Percentiles rank a stretch among this genome's conserved stretches.
These are phyloP conservation scores for Peterozyma toletana DNA, from an alignment of 805 yeast genomes.

Conservation along the genomic window DNA sequence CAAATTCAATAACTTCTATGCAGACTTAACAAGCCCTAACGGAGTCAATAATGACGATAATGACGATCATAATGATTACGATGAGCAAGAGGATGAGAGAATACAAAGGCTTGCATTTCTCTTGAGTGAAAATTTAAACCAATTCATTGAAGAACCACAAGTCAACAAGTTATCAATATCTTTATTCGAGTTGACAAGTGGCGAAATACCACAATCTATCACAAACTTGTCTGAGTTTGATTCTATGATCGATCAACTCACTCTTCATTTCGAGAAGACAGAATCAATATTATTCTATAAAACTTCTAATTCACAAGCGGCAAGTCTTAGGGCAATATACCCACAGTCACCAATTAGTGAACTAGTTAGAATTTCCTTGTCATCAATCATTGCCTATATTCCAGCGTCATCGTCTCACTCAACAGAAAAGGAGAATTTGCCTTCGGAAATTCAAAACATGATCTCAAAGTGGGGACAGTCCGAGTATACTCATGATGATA, in stretches of 20 bases:
- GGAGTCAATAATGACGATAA: no score
- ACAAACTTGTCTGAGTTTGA: constrained; percentile 22
- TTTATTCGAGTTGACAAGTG: background rate
- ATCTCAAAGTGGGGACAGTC: background rate
- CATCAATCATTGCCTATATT: no score
- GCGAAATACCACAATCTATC: constrained; percentile 3
- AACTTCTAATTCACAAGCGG: background rate
- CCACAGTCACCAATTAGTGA: background rate
- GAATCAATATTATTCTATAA: constrained; percentile 11
- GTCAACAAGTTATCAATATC: constrained; percentile 11
- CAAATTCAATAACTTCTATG: background rate
- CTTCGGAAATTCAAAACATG: background rate
- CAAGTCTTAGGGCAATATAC: background rate
- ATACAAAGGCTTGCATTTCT: constrained; percentile 19
- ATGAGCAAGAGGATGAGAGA: constrained; percentile 9
- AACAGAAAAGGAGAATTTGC: background rate
- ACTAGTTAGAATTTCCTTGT: no score
- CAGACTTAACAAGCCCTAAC: background rate
- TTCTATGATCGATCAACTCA: constrained; percentile 25
- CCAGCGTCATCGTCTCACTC: background rate
- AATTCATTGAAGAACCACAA: constrained; percentile 4
- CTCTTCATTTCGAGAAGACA: constrained; percentile 14
- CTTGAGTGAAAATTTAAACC: constrained; percentile 11
- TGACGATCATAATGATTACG: background rate
- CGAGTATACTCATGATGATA: background rate